Base-by-base conservation (phyloP, 441 rosid genomes). In the Erodium texanum region DNA sequence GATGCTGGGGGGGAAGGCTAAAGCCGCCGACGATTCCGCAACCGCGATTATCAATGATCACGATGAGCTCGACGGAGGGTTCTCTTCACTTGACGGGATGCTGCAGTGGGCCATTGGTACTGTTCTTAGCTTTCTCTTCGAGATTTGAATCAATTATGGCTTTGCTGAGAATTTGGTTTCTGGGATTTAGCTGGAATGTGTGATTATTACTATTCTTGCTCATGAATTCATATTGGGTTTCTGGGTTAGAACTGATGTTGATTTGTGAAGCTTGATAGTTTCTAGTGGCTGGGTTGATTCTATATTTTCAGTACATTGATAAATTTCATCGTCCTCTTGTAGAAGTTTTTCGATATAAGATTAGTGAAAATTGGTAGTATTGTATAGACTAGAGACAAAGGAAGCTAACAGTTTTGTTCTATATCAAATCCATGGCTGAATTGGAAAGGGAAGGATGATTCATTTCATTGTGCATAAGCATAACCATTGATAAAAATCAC, bases 61-160 rank as follows among this genome's bases (percentile, higher is more conserved):
- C 23, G 91, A 83, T 19, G 85, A 82, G 64, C 68, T 83, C 24
- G 98, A 93, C 64, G 94, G 97, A 58, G 96, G 94, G 22, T 90
- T 90, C 63, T 85, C 98, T 75, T 84, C 96, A 18, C 83, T 93
- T 1, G 98, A 93, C 4, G 91, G 96, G 66, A 90, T 93, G 96
- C 70, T 93, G 71, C 94, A 87, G 75, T 93, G 58, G 58, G 58
- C 58, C 20, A 50, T 50, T 1, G 58, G 58, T 50, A 50, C 18
- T 16, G 58, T 50, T 50, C 58, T 14, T 14, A 5, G 20, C 2
- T 48, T 16, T 48, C 16, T 48, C 3, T 48, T 48, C 54, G 10
- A 36, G 43, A 36, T 36, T 36, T 36, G 43, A 36, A 16, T 50
- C 19, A 16, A 50, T 50, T n/a, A 50, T 50, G n/a, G 58, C 18